phyloP scores from a whole-genome alignment of 2,329 filamentous ascomycete genomes.

The Pseudopyricularia cyperi region DNA sequence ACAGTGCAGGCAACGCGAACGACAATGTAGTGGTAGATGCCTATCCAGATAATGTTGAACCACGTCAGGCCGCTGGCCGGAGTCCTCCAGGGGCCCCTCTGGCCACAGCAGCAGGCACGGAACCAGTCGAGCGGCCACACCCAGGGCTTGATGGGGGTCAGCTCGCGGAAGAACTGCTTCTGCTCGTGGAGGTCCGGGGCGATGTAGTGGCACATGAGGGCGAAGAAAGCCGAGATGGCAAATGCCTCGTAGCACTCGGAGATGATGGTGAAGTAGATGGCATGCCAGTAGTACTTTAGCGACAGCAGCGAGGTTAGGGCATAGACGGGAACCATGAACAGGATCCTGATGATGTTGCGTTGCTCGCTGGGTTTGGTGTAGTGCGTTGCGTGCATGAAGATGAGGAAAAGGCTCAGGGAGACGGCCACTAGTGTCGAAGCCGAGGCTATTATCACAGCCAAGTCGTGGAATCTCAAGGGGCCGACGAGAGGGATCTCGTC shows the following conservation, averaged over 20 bases:
- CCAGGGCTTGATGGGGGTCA: slow-evolving; percentile 57
- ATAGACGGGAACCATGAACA: slow-evolving; percentile 81
- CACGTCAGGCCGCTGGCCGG: slow-evolving; percentile 73
- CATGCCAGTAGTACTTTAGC: slow-evolving; percentile 61
- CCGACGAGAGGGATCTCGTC: slow-evolving; percentile 34
- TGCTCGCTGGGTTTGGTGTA: slow-evolving; percentile 50
- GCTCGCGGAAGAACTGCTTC: slow-evolving; percentile 65
- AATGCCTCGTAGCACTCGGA: slow-evolving; percentile 85
- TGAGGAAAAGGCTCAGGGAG: slow-evolving; percentile 39
- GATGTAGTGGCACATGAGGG: slow-evolving; percentile 68
- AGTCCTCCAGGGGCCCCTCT: slow-evolving; percentile 57
- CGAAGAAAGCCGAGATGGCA: slow-evolving; percentile 77
- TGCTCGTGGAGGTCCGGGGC: slow-evolving; percentile 66
- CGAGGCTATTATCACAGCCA: slow-evolving; percentile 38
- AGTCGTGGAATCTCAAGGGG: slow-evolving; percentile 37
- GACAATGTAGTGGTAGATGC: slow-evolving; percentile 78
- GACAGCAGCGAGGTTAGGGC: slow-evolving; percentile 60
- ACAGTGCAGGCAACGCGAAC: slow-evolving; percentile 70
- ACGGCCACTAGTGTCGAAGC: slow-evolving; percentile 35
- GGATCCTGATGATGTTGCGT: slow-evolving; percentile 67
- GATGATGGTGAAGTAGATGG: slow-evolving; percentile 69
- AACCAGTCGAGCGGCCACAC: slow-evolving; percentile 61
- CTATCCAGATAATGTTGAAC: slow-evolving; percentile 80
- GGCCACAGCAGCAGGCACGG: slow-evolving; percentile 55
- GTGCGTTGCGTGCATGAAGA: slow-evolving; percentile 44